Evolutionary conservation across 495 filamentous ascomycete species (phyloP).

Genomic region (Parathielavia hyrcaniae): DNA sequence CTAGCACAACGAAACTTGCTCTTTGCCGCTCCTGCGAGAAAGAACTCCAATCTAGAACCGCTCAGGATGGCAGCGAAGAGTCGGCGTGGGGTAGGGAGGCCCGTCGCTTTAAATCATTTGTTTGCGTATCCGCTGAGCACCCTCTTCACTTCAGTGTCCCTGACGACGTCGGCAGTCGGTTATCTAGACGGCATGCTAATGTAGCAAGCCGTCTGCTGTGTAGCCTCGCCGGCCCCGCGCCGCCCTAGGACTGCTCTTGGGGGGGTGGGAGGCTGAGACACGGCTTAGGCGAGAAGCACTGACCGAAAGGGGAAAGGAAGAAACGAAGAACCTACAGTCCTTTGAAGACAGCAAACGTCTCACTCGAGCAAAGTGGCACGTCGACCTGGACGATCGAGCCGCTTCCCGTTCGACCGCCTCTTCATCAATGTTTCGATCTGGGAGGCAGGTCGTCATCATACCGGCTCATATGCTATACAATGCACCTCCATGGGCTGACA

Average conservation of each 20-base stretch:
- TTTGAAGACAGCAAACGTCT: conserved; percentile 6
- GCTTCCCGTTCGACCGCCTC: no score
- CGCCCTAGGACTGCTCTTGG: neutral
- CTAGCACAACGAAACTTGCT: neutral
- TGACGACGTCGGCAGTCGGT: neutral
- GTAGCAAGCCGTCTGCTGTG: conserved; percentile 3
- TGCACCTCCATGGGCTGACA: no score
- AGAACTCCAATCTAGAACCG: neutral
- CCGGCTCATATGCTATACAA: no score
- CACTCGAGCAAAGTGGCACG: neutral
- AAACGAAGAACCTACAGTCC: neutral
- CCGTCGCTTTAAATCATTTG: neutral
- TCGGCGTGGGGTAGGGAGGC: conserved; percentile 2
- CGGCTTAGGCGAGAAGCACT: neutral
- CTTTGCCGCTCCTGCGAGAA: neutral
- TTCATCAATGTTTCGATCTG: no score
- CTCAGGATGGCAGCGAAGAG: no score
- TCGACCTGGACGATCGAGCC: no score
- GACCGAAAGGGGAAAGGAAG: neutral
- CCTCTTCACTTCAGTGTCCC: neutral
- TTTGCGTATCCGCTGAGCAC: conserved; percentile 1
- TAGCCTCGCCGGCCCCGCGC: neutral
- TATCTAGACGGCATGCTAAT: neutral
- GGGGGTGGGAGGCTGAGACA: conserved; percentile 2
- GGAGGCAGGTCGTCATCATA: no score